Evolutionary conservation across 2,329 filamentous ascomycete species (phyloP).

Genomic region (Epichloe aotearoae): DNA sequence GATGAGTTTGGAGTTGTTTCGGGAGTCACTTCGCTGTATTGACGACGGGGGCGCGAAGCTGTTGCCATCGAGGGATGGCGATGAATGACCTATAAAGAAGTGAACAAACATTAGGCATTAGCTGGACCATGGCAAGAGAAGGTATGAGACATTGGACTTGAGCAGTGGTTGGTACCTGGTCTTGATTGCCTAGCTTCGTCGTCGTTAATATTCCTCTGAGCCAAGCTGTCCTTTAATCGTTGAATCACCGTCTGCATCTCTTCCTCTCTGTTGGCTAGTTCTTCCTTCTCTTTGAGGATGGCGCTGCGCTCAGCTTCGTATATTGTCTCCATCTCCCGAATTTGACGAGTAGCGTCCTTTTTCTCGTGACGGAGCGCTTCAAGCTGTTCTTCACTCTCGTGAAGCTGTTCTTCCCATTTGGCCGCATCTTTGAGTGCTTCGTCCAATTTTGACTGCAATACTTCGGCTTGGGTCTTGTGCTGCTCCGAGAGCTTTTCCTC

Average conservation of each 20-base stretch:
- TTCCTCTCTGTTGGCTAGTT: conserved; percentile 70
- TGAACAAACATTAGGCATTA: conserved; percentile 8
- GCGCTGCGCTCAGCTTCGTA: conserved; percentile 83
- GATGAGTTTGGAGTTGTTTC: conserved; percentile 78
- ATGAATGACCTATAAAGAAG: conserved; percentile 33
- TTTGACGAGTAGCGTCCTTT: conserved; percentile 68
- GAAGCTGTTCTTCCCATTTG: conserved; percentile 74
- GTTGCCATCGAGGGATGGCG: conserved; percentile 56
- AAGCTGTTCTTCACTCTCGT: conserved; percentile 75
- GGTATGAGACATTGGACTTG: not conserved
- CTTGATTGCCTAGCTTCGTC: conserved; percentile 46
- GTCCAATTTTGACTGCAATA: conserved; percentile 75
- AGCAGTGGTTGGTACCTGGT: conserved; percentile 32
- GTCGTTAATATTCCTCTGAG: conserved; percentile 52
- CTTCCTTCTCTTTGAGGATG: conserved; percentile 84
- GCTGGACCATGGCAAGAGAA: not conserved
- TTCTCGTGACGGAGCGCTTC: conserved; percentile 75
- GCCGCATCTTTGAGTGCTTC: conserved; percentile 73
- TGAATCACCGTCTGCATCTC: conserved; percentile 86
- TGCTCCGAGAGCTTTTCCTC: conserved; percentile 68
- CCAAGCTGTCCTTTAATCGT: conserved; percentile 77
- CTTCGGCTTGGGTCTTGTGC: conserved; percentile 70
- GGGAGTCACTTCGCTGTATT: conserved; percentile 74
- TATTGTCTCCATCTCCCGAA: conserved; percentile 81
- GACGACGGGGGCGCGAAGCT: conserved; percentile 82